These are phyloP conservation scores for Alopecurus myosuroides DNA, from an alignment of 176 grass and related monocot genomes.

Conservation along the genomic window DNA sequence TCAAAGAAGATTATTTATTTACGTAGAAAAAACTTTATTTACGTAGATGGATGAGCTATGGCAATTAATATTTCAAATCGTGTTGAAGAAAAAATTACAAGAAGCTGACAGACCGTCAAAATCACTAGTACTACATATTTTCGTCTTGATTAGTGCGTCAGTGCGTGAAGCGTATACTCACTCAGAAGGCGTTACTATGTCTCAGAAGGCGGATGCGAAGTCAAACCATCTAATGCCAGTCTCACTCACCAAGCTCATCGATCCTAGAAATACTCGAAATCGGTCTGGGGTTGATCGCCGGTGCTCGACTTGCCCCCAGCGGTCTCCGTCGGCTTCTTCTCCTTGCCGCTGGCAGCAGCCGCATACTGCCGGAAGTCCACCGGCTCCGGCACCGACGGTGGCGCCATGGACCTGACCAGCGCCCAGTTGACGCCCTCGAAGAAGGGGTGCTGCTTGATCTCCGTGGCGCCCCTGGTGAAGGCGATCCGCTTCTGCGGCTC, in stretches of 20 bases:
- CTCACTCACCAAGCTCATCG: neutral
- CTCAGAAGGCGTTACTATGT: too few relatives aligned
- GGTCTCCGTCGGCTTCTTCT: neutral
- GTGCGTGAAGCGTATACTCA: neutral
- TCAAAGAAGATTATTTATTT: neutral
- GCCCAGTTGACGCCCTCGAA: slow-evolving; percentile 38
- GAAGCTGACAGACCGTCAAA: neutral
- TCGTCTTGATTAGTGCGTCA: neutral
- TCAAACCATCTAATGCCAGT: slow-evolving; percentile 1
- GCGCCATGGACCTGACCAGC: slow-evolving; percentile 13
- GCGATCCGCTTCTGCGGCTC: slow-evolving; percentile 29
- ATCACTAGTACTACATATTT: neutral
- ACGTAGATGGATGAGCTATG: neutral
- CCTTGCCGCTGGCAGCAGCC: neutral
- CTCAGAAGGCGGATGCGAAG: neutral
- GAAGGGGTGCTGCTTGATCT: slow-evolving; percentile 38
- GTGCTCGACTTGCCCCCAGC: neutral
- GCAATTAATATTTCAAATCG: neutral
- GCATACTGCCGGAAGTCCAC: slow-evolving; percentile 26
- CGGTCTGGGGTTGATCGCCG: neutral
- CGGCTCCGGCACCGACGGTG: slow-evolving; percentile 25
- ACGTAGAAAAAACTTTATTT: neutral
- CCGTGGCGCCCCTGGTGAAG: slow-evolving; percentile 16
- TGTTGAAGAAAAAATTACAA: neutral
- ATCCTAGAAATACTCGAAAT: slow-evolving; percentile 27